Base-by-base conservation (phyloP, 2,329 filamentous ascomycete species). In the Cladosporium sp. region DNA sequence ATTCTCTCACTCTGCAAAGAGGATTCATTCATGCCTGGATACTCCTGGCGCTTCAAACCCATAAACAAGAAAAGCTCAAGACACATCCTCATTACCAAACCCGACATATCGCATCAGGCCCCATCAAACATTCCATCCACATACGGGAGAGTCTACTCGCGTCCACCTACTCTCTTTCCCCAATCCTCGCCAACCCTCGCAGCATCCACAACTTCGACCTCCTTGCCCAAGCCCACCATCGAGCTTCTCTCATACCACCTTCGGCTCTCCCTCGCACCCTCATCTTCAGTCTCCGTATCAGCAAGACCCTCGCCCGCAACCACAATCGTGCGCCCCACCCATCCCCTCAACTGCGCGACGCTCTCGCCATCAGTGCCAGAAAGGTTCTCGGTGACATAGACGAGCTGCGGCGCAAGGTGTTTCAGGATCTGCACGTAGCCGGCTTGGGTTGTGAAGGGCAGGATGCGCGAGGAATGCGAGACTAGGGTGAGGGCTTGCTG, bases 381-480 rank as follows among this genome's bases (percentile, higher is more conserved):
- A n/a, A 77, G 70, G 53, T 90, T 86, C 29, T 97, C 85, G 2
- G 91, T 92, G 12, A 97, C 84, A 75, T 98, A 98, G 37, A 97
- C 87, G 29, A 94, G 83, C 66, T 96, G 91, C 0, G 94, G 94
- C 44, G 89, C 87, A 7, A 98, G 83, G 76, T 97, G 92, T 61
- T 92, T 90, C 31, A 97, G 85, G 71, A 97, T 92, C 75, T 96
- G 91, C 4, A 92, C 86, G 75, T 95, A 91, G 55, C 93, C 93
- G 31, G 87, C 89, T n/a, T 86, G 81, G 0, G 92, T 91, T 12
- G 89, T 95, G 75, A 97, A 98, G 0, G 93, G 93, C 74, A 98
- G 85, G 65, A 97, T 90, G 85, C 93, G 93, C 52, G 86, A 89
- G 52, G 95, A 90, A 74, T 92, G 91, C 71, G 96, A 91, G 5